Conservation (phyloP, 441 rosid species). For the Pelargonium myrrhifolium region DNA sequence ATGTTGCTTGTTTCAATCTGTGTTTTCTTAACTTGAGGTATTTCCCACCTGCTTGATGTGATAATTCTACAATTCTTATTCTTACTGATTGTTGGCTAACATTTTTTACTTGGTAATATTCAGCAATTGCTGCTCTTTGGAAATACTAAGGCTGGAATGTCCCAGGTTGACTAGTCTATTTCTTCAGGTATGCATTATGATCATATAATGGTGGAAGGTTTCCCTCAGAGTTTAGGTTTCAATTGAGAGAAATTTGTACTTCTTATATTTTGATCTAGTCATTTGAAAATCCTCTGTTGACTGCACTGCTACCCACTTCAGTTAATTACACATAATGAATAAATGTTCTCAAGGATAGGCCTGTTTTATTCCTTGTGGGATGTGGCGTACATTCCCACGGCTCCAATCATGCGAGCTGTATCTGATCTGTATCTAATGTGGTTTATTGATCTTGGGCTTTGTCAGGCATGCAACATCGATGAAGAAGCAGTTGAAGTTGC, state of each 20-base stretch:
- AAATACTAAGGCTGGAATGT: constrained; percentile 69
- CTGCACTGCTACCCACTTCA: too few species aligned
- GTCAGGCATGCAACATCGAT: constrained; percentile 67
- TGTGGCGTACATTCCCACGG: not conserved
- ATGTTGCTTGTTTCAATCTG: constrained; percentile 61
- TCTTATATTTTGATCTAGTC: not conserved
- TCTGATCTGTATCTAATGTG: not conserved
- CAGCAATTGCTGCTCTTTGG: constrained; percentile 87
- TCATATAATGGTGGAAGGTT: not conserved
- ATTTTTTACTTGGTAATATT: constrained; percentile 16
- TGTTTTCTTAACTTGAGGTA: constrained; percentile 82
- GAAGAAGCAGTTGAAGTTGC: constrained; percentile 75
- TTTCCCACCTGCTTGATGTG: not conserved
- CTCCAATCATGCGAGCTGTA: too few species aligned
- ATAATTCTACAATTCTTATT: constrained; percentile 9
- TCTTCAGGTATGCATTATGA: constrained; percentile 58
- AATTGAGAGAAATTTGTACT: not conserved
- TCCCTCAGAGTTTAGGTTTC: too few species aligned
- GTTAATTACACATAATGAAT: too few species aligned
- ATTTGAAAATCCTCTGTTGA: too few species aligned
- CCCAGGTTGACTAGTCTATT: constrained; percentile 82
- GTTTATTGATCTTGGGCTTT: constrained; percentile 18
- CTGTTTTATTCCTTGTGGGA: too few species aligned
- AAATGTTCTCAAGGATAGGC: too few species aligned
- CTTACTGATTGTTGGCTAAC: constrained; percentile 11